Evolutionary conservation across 495 filamentous ascomycete species (phyloP).

Genomic region (Penicillium angulare): DNA sequence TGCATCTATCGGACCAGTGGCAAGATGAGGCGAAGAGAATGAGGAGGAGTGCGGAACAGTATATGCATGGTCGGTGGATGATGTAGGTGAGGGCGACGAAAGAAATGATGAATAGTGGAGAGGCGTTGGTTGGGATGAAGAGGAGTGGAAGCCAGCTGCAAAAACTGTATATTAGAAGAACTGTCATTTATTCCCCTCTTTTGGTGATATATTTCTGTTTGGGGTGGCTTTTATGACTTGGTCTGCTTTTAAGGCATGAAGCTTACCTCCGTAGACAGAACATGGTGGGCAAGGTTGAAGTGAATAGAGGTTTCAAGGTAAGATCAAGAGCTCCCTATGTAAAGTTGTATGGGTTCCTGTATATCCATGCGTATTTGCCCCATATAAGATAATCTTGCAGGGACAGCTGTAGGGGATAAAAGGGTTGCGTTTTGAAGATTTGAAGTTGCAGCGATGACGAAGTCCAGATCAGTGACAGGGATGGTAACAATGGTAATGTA

Average conservation of each 20-base stretch:
- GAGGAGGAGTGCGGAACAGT: slow-evolving; percentile 85
- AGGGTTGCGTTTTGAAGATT: too few species aligned
- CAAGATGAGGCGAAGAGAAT: slow-evolving; percentile 87
- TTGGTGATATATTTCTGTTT: neutral
- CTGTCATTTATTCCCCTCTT: neutral
- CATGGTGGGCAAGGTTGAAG: slow-evolving; percentile 46
- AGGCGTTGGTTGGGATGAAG: slow-evolving; percentile 65
- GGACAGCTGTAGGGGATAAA: too few species aligned
- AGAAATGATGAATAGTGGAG: slow-evolving; percentile 81
- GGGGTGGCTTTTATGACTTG: neutral
- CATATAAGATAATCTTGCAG: too few species aligned
- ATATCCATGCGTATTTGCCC: too few species aligned
- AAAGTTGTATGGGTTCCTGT: too few species aligned
- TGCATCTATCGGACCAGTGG: slow-evolving; percentile 87
- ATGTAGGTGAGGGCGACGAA: slow-evolving; percentile 90
- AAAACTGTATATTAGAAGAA: neutral
- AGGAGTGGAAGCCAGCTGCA: slow-evolving; percentile 43
- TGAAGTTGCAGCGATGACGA: too few species aligned
- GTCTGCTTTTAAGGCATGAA: neutral
- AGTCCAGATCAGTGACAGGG: too few species aligned
- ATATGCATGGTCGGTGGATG: slow-evolving; percentile 84
- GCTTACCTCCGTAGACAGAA: slow-evolving; percentile 61
- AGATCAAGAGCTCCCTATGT: too few species aligned
- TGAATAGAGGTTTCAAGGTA: too few species aligned
- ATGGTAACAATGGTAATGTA: too few species aligned